Conservation (phyloP, 2,329 filamentous ascomycete species). For the Eutypa lata region DNA sequence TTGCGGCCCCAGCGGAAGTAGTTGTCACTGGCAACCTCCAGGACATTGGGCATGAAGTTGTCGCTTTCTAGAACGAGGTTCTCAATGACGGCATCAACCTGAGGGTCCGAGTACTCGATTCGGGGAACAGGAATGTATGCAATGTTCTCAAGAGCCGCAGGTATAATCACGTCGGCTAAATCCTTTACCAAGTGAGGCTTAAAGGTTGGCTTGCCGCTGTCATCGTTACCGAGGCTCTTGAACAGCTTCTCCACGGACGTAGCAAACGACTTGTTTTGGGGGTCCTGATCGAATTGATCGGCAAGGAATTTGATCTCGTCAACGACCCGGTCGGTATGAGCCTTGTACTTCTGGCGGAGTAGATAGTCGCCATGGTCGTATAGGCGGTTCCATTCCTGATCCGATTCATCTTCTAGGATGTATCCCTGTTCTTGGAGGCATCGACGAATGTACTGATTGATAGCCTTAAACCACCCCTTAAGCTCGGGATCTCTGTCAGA, state of each 20-base stretch:
- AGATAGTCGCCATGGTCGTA: constrained; percentile 85
- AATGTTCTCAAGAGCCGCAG: constrained; percentile 75
- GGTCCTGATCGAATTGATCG: constrained; percentile 85
- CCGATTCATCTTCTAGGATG: constrained; percentile 78
- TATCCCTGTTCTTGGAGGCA: constrained; percentile 88
- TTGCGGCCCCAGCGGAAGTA: constrained; percentile 95
- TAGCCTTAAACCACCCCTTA: constrained; percentile 79
- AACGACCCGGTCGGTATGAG: constrained; percentile 79
- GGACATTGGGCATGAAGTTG: constrained; percentile 90
- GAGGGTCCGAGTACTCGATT: constrained; percentile 84
- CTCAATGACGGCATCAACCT: constrained; percentile 86
- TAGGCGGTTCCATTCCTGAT: constrained; percentile 76
- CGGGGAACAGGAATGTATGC: constrained; percentile 91
- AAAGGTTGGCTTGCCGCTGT: constrained; percentile 80
- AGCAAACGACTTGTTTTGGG: constrained; percentile 79
- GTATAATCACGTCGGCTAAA: constrained; percentile 80
- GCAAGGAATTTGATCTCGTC: constrained; percentile 89
- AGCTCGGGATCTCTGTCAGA: constrained; percentile 85
- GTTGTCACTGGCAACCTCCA: constrained; percentile 88
- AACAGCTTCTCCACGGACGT: constrained; percentile 79
- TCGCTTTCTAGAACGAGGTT: constrained; percentile 94
- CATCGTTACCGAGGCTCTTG: constrained; percentile 79
- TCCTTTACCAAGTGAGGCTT: constrained; percentile 94
- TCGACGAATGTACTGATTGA: constrained; percentile 76
- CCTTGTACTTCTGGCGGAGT: constrained; percentile 82